phyloP scores from a whole-genome alignment of 2,329 filamentous ascomycete genomes.

The Aspergillus fructus region DNA sequence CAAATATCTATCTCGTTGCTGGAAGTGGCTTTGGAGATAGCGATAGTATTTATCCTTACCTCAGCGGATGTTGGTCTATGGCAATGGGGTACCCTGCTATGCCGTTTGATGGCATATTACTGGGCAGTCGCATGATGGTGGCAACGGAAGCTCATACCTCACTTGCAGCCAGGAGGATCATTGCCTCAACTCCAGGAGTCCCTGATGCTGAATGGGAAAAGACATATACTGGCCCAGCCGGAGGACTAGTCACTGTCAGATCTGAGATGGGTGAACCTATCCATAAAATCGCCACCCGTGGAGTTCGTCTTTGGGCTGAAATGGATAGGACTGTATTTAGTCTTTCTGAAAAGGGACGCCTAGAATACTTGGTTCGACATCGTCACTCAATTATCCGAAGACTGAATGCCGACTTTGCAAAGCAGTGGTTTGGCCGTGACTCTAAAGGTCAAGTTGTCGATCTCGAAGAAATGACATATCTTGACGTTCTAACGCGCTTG shows the following conservation, averaged over 20 bases:
- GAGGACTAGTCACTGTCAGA: slow-evolving; percentile 88
- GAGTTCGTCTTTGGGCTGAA: slow-evolving; percentile 38
- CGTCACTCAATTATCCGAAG: slow-evolving; percentile 86
- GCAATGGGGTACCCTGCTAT: slow-evolving; percentile 85
- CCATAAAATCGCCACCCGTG: slow-evolving; percentile 41
- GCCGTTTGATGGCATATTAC: slow-evolving; percentile 90
- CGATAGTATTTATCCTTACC: slow-evolving; percentile 88
- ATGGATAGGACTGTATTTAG: slow-evolving; percentile 31
- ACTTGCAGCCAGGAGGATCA: slow-evolving; percentile 77
- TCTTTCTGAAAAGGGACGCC: slow-evolving; percentile 36
- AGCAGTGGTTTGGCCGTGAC: slow-evolving; percentile 90
- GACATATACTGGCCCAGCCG: slow-evolving; percentile 81
- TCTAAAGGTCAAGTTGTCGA: slow-evolving; percentile 73
- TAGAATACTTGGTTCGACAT: slow-evolving; percentile 80
- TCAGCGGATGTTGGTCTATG: slow-evolving; percentile 85
- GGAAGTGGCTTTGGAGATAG: slow-evolving; percentile 89
- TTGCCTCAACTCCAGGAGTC: slow-evolving; percentile 75
- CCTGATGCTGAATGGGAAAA: slow-evolving; percentile 81
- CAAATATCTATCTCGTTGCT: slow-evolving; percentile 84
- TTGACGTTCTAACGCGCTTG: slow-evolving; percentile 76
- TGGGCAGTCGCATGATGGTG: slow-evolving; percentile 92
- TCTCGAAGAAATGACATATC: slow-evolving; percentile 90
- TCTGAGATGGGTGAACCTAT: slow-evolving; percentile 46
- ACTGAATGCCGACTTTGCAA: slow-evolving; percentile 89
- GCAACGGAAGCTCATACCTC: slow-evolving; percentile 90